These are phyloP conservation scores for Paramecium tetraurelia DNA, from an alignment of 73 alveolate genomes.

Conservation along the genomic window DNA sequence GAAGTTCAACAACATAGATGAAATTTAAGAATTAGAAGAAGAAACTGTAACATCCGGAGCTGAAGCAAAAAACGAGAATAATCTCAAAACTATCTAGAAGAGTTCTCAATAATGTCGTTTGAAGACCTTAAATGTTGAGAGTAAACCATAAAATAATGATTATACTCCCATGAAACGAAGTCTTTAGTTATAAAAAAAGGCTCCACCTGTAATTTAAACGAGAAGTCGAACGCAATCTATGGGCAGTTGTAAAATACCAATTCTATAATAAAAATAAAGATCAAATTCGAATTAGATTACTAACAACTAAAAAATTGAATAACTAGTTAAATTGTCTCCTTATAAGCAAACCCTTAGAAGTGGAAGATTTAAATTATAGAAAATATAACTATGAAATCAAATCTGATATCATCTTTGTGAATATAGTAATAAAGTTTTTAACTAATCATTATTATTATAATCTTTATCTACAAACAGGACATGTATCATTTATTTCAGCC, in stretches of 20 bases:
- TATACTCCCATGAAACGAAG: not conserved
- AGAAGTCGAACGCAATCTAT: not conserved
- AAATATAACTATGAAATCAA: not conserved
- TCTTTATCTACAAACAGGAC: slow-evolving; percentile 68
- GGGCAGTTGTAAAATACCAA: not conserved
- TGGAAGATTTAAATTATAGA: slow-evolving; percentile 2
- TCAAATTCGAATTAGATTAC: not conserved
- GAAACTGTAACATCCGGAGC: not conserved
- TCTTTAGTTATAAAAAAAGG: not conserved
- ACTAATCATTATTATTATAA: not conserved
- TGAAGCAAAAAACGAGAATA: not conserved
- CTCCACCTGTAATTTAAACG: not conserved
- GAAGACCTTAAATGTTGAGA: not conserved
- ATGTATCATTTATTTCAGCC: slow-evolving; percentile 44
- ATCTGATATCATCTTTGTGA: slow-evolving; percentile 1
- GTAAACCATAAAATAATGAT: not conserved
- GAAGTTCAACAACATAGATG: not conserved
- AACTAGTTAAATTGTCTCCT: not conserved
- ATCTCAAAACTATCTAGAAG: not conserved
- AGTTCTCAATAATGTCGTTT: not conserved
- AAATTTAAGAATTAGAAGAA: not conserved
- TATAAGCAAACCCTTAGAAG: not conserved
- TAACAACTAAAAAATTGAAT: not conserved
- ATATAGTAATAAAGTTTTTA: slow-evolving; percentile 18
- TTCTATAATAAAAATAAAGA: not conserved